phyloP scores from a whole-genome alignment of 2,329 filamentous ascomycete genomes.

The Fusarium guadeloupense region DNA sequence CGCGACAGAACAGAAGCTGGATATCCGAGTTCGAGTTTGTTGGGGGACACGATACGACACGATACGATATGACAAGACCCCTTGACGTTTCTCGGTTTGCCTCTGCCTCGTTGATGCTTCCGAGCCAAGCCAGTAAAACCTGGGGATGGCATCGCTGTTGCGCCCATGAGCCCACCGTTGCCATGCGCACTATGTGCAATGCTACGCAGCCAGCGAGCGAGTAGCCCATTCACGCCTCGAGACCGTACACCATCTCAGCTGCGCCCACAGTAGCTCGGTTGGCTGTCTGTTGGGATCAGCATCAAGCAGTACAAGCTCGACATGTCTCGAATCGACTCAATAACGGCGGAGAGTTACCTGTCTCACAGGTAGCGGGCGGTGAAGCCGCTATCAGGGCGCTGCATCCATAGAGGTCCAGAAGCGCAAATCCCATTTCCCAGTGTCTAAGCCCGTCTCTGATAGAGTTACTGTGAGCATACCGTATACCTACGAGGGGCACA shows the following conservation, averaged over 20 bases:
- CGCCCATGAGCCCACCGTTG: constrained; percentile 39
- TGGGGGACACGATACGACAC: constrained; percentile 18
- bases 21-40: constrained; percentile 21
- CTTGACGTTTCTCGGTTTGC: constrained; percentile 7
- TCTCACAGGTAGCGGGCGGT: constrained; percentile 34
- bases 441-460: constrained; percentile 22
- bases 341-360: constrained; percentile 27
- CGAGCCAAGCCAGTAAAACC: constrained; percentile 34
- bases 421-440: constrained; percentile 24
- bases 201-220: constrained; percentile 17
- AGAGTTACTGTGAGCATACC: constrained; percentile 6
- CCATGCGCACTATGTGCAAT: constrained; percentile 39
- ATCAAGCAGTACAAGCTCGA: constrained; percentile 33
- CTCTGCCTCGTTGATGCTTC: constrained; percentile 2
- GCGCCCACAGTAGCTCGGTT: constrained; percentile 20
- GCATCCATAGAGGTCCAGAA: constrained; percentile 36
- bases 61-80: background rate
- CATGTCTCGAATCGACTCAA: background rate
- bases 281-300: constrained; percentile 40
- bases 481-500: constrained; percentile 9
- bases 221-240: constrained; percentile 37
- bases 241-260: constrained; percentile 38
- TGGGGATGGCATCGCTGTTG: constrained; percentile 30
- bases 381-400: constrained; percentile 36
- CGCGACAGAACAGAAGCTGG: constrained; percentile 24